phyloP scores from a whole-genome alignment of 2,329 filamentous ascomycete species.

The Nectriaceae sp. region DNA sequence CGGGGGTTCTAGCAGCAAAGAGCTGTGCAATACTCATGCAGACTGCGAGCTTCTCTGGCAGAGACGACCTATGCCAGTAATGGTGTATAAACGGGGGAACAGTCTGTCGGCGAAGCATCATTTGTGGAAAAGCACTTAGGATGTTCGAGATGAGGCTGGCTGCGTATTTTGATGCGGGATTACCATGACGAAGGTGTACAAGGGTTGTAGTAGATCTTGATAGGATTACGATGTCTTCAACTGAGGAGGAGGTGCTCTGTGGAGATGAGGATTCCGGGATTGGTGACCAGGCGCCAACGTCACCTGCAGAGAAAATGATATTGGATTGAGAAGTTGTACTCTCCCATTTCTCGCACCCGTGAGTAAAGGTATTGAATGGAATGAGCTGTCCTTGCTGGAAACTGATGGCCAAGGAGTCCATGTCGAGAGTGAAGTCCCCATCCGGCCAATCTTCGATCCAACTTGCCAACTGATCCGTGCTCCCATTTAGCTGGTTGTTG shows the following conservation, averaged over 20 bases:
- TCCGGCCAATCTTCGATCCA: neutral
- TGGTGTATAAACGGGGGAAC: conserved; percentile 35
- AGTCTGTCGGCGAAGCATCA: conserved; percentile 33
- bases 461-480: neutral
- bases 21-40: conserved; percentile 30
- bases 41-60: conserved; percentile 23
- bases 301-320: neutral
- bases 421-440: neutral
- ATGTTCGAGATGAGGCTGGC: conserved; percentile 25
- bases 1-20: conserved; percentile 21
- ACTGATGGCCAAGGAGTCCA: neutral
- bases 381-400: neutral
- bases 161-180: conserved; percentile 13
- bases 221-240: neutral
- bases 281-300: neutral
- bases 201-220: conserved; percentile 8
- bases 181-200: conserved; percentile 10
- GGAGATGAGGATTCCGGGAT: neutral
- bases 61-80: conserved; percentile 19
- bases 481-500: neutral
- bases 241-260: neutral
- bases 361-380: no score
- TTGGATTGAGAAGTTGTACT: no score
- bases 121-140: conserved; percentile 30
- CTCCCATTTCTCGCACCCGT: no score